Conservation (phyloP, 129 eudicot species). For the Flaveria brownii region DNA sequence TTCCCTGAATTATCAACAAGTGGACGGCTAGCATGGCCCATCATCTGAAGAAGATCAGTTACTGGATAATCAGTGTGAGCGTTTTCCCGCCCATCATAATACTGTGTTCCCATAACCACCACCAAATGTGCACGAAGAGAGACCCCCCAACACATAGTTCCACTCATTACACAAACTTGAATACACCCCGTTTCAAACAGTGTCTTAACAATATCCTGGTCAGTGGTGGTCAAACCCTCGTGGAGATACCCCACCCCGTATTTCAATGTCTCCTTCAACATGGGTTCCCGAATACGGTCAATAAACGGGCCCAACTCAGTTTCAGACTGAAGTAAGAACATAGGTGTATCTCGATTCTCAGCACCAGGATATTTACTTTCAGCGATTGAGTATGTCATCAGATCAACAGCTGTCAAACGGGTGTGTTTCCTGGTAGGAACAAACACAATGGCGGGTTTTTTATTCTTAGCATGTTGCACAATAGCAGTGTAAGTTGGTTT, state of each 20-base stretch:
- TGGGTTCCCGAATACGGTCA: slow-evolving; percentile 61
- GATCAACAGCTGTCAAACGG: slow-evolving; percentile 77
- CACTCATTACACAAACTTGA: slow-evolving; percentile 89
- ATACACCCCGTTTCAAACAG: slow-evolving; percentile 82
- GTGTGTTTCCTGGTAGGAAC: slow-evolving; percentile 92
- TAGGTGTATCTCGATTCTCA: slow-evolving; percentile 56
- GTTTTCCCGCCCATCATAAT: slow-evolving; percentile 89
- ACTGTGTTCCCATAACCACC: slow-evolving; percentile 94
- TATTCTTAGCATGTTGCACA: slow-evolving; percentile 73
- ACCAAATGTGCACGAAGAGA: slow-evolving; percentile 84
- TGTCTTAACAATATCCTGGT: slow-evolving; percentile 82
- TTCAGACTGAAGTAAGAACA: slow-evolving; percentile 59
- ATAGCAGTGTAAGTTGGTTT: slow-evolving; percentile 90
- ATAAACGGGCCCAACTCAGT: slow-evolving; percentile 62
- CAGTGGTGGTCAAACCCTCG: slow-evolving; percentile 68
- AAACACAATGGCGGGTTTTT: slow-evolving; percentile 80
- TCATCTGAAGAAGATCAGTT: slow-evolving; percentile 93
- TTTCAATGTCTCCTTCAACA: slow-evolving; percentile 67
- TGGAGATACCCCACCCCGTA: slow-evolving; percentile 93
- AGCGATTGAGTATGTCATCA: slow-evolving; percentile 71
- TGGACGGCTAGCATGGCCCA: slow-evolving; percentile 94
- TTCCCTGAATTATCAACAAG: slow-evolving; percentile 81
- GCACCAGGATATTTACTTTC: slow-evolving; percentile 56
- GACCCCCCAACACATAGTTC: slow-evolving; percentile 96
- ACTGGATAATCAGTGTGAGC: slow-evolving; percentile 93